phyloP scores from a whole-genome alignment of 768 basidiomycete genomes.

The Botryobasidium botryosum region DNA sequence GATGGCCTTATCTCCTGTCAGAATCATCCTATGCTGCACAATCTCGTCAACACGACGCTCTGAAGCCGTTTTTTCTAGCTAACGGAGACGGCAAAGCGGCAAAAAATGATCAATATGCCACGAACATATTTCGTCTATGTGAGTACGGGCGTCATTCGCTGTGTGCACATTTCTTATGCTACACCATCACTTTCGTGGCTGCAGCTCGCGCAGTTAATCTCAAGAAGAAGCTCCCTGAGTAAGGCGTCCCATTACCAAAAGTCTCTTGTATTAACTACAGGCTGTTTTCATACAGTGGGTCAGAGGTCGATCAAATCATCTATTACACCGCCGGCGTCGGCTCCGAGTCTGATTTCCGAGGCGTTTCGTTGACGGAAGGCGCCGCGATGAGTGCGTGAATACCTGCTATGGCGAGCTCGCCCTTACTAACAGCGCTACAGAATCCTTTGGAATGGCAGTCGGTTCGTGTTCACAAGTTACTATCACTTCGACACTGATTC shows the following conservation, averaged over 20 bases:
- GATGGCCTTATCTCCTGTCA: no score
- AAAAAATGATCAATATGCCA: background rate
- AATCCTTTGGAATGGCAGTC: background rate
- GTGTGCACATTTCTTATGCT: no score
- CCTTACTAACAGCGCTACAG: background rate
- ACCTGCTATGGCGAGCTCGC: background rate
- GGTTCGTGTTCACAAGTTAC: background rate
- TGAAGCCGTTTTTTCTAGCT: no score
- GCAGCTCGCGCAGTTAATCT: background rate
- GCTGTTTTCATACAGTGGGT: background rate
- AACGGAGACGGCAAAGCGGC: no score
- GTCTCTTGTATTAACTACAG: background rate
- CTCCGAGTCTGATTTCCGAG: background rate
- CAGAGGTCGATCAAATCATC: background rate
- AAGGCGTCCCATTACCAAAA: background rate
- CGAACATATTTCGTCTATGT: background rate
- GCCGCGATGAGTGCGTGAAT: background rate
- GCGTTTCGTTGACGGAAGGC: background rate
- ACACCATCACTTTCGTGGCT: background rate
- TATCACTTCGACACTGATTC: background rate
- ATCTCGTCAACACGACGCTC: no score
- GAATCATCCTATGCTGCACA: no score
- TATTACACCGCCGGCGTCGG: background rate
- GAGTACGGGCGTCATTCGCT: no score
- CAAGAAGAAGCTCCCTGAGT: background rate